Percentiles rank a stretch among this genome's conserved stretches.
Evolutionary conservation across 352 stramenopile species (phyloP).

Genomic region (Elongisporangium senticosum): DNA sequence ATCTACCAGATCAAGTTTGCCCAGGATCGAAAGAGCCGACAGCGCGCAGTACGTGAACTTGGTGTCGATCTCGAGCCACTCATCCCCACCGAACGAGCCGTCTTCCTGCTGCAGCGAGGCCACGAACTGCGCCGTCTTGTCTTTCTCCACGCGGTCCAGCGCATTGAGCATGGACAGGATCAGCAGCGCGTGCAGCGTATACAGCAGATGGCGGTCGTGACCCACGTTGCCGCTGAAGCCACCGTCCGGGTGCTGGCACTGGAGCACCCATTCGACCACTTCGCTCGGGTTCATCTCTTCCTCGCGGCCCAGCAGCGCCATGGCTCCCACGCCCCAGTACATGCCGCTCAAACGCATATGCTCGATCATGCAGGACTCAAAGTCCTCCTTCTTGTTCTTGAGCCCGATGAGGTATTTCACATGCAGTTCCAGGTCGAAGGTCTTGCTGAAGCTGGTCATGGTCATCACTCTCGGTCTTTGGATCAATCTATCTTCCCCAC

Average conservation of each 20-base stretch:
- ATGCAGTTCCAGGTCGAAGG: conserved; percentile 66
- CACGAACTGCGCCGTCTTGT: conserved; percentile 84
- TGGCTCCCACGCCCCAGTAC: conserved; percentile 96
- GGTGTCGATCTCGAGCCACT: conserved; percentile 98
- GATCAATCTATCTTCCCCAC: not conserved
- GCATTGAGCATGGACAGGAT: conserved; percentile 93
- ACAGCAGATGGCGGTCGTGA: conserved; percentile 97
- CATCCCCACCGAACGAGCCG: conserved; percentile 96
- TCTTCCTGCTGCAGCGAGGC: conserved; percentile 92
- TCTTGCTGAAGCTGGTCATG: not conserved
- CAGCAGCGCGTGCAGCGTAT: conserved; percentile 97
- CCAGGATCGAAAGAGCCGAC: conserved; percentile 92
- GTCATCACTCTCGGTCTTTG: not conserved
- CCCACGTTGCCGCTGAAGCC: conserved; percentile 95
- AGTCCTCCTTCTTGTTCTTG: conserved; percentile 86
- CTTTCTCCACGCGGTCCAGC: conserved; percentile 73
- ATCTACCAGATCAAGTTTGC: conserved; percentile 82
- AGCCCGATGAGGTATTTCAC: conserved; percentile 74
- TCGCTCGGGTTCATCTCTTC: conserved; percentile 75
- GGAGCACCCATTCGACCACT: conserved; percentile 94
- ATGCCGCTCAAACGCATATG: conserved; percentile 97
- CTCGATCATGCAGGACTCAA: conserved; percentile 93
- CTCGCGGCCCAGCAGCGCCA: conserved; percentile 90
- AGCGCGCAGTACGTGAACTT: conserved; percentile 99
- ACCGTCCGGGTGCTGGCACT: conserved; percentile 89